Evolutionary conservation across 106 monocot species (phyloP), one percentile per base, ranked within the genome.

Genomic region (Posidonia australis): DNA sequence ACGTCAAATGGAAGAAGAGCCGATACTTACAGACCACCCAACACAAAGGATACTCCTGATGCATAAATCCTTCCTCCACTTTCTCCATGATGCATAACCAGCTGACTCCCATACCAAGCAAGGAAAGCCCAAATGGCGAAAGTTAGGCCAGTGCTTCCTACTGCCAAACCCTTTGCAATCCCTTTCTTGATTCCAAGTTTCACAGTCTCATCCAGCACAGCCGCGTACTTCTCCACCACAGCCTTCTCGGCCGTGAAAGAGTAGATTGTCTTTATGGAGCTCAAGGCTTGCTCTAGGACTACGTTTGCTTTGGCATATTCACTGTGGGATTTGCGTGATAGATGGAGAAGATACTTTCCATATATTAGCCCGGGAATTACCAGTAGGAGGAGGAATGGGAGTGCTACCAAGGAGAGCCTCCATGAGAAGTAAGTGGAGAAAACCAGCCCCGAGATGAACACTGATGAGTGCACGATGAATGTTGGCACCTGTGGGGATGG

Each of bases 91-190:
- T 81, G 67, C 63, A 91, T 75, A 1, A 90, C 83, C 57, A 91
- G 66, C 52, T 56, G 76, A 44, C 83, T 79, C 16, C 90, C 83
- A 65, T 91, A 91, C 90, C 90, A 91, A n/a, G 90, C 86, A 62
- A 91, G 83, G 47, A 91, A 83, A 14, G 65, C 86, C 90, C 90
- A 91, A 36, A 86, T 91, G 10, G 86, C 83, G 30, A 81, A 91
- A 2, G 78, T 61, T 12, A 91, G 72, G 5, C 90, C 86, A 0
- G 80, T 79, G 71, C 80, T 76, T 4, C 90, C 90, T 1, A 91
- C 81, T 1, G 90, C 90, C 13, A 91, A 46, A 5, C 90, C 90
- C 30, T 91, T 83, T 0, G 90, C 90, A 26, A 83, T 83, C 5
- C 90, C 90, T 77, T 91, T 81, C 52, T 62, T 83, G 63, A 91